Conservation (phyloP, 1,139 yeast genomes). For the Yamadazyma sp. region DNA sequence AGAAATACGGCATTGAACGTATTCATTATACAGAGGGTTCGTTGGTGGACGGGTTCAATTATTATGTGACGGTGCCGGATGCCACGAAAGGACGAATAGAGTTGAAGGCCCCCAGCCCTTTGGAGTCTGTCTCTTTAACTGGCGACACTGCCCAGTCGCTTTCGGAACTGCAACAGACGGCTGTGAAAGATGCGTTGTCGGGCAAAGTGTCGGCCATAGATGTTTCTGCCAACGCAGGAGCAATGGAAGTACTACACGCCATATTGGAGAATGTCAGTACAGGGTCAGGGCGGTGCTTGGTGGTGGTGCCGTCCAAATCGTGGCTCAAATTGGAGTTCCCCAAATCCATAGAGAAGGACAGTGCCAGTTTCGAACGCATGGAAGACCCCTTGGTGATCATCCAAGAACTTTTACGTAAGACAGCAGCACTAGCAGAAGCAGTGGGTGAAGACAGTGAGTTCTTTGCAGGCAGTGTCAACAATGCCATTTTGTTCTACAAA, state of each 20-base stretch:
- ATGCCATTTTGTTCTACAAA: slow-evolving; percentile 8
- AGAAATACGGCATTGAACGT: slow-evolving; percentile 25
- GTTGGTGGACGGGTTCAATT: slow-evolving; percentile 3
- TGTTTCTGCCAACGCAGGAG: slow-evolving; percentile 12
- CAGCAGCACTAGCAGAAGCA: slow-evolving; percentile 29
- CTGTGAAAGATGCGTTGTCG: neutral
- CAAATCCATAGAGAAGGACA: neutral
- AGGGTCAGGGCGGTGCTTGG: slow-evolving; percentile 34
- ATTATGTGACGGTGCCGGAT: slow-evolving; percentile 2
- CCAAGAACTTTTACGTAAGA: slow-evolving; percentile 22
- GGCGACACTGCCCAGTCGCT: neutral
- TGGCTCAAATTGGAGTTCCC: slow-evolving; percentile 7
- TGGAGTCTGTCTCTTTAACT: no score
- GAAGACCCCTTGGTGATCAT: slow-evolving; percentile 8
- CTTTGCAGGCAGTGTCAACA: slow-evolving; percentile 3
- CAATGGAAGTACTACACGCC: slow-evolving; percentile 8
- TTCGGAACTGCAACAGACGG: neutral
- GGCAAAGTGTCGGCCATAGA: slow-evolving; percentile 2
- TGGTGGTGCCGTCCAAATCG: slow-evolving; percentile 25
- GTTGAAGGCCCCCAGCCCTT: neutral
- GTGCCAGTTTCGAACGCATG: slow-evolving; percentile 3
- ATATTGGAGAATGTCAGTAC: slow-evolving; percentile 22
- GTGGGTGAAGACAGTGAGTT: slow-evolving; percentile 32
- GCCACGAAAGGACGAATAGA: neutral
- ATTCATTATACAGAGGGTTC: neutral